These are phyloP conservation scores for Aspergillus nanangensis DNA, from an alignment of 495 filamentous ascomycete species.

Conservation along the genomic window DNA sequence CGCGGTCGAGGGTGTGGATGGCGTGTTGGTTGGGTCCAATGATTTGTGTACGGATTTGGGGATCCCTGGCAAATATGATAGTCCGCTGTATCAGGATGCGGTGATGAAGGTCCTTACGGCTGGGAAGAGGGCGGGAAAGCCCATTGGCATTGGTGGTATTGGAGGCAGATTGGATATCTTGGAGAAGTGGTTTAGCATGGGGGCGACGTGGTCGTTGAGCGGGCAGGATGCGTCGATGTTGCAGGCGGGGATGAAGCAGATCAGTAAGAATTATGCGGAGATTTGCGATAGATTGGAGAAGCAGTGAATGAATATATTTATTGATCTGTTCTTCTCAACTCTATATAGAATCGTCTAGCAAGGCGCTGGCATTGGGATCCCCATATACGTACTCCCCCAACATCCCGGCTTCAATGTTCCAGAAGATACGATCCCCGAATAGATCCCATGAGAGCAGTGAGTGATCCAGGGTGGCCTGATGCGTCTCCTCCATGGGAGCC, in stretches of 20 bases:
- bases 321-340: background rate
- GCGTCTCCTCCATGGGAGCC: too few relatives aligned
- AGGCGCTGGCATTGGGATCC: slow-evolving; percentile 7
- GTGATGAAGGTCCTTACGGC: slow-evolving; percentile 22
- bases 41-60: slow-evolving; percentile 25
- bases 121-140: slow-evolving; percentile 20
- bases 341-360: too few relatives aligned
- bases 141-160: slow-evolving; percentile 27
- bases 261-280: slow-evolving; percentile 23
- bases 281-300: slow-evolving; percentile 18
- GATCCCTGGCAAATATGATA: slow-evolving; percentile 26
- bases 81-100: slow-evolving; percentile 11
- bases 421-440: slow-evolving; percentile 18
- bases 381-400: slow-evolving; percentile 26
- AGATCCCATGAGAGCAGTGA: slow-evolving; percentile 4
- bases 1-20: slow-evolving; percentile 25
- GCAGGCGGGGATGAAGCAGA: slow-evolving; percentile 25
- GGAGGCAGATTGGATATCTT: slow-evolving; percentile 21
- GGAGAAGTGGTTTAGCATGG: slow-evolving; percentile 27
- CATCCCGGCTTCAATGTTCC: slow-evolving; percentile 27
- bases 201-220: slow-evolving; percentile 28
- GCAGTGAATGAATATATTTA: background rate
- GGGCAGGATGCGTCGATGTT: slow-evolving; percentile 21
- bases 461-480: too few relatives aligned
- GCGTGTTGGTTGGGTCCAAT: slow-evolving; percentile 27